Percentiles rank a stretch among this genome's conserved stretches.
These are phyloP conservation scores for Colletotrichum plurivorum DNA, from an alignment of 2,329 filamentous ascomycete genomes.

Conservation along the genomic window DNA sequence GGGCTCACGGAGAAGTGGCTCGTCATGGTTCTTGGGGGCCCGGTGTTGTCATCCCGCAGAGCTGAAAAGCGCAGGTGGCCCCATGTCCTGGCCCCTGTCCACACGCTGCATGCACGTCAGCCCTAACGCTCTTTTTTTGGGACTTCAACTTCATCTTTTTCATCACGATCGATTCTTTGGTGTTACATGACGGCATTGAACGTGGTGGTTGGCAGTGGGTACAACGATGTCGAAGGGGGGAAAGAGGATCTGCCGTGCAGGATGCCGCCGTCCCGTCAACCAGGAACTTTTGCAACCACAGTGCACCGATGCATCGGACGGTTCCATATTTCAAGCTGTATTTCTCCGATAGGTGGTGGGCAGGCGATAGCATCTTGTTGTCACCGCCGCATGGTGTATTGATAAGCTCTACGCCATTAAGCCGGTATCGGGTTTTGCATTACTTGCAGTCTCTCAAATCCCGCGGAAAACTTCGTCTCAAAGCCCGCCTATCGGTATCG, in stretches of 20 bases:
- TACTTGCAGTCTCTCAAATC: too few relatives aligned
- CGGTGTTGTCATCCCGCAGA: constrained; percentile 40
- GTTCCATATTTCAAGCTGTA: not conserved
- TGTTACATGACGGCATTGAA: constrained; percentile 64
- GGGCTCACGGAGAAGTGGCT: constrained; percentile 41
- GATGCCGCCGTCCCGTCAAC: not conserved
- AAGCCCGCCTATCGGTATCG: too few relatives aligned
- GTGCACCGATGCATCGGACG: not conserved
- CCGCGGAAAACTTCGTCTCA: too few relatives aligned
- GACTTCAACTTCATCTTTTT: constrained; percentile 59
- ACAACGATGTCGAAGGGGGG: constrained; percentile 45
- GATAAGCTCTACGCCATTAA: too few relatives aligned
- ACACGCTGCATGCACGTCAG: not conserved
- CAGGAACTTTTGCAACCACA: not conserved
- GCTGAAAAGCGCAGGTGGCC: constrained; percentile 40
- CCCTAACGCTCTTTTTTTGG: not conserved
- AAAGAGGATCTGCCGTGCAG: not conserved
- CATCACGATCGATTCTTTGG: constrained; percentile 59
- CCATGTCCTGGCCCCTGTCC: not conserved
- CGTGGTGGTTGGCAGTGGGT: constrained; percentile 63
- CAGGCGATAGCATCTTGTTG: too few relatives aligned
- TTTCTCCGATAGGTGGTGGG: not conserved
- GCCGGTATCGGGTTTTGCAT: too few relatives aligned
- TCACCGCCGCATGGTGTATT: too few relatives aligned
- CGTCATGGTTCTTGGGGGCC: constrained; percentile 40